These are phyloP conservation scores for Leishmania guyanensis DNA, from an alignment of 208 protist species.

Conservation along the genomic window DNA sequence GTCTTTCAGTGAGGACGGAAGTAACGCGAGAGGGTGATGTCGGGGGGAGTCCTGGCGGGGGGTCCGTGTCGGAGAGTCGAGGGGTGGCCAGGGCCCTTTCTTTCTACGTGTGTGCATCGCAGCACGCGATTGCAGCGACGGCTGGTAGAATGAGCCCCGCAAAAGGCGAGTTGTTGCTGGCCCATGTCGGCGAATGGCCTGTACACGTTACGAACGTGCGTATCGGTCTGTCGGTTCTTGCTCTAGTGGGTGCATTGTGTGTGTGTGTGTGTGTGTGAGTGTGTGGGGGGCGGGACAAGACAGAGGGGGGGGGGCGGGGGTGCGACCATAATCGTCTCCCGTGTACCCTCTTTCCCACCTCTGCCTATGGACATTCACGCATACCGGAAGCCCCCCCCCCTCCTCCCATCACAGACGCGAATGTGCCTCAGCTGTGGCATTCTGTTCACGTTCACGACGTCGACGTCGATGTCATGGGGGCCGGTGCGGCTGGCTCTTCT, in stretches of 20 bases:
- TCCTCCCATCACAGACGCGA: background rate
- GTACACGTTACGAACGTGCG: too few relatives aligned
- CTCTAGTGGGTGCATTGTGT: background rate
- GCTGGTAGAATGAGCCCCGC: too few relatives aligned
- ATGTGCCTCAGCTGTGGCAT: background rate
- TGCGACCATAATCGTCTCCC: too few relatives aligned
- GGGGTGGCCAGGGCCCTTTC: background rate
- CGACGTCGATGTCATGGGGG: background rate
- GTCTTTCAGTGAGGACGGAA: conserved; percentile 34
- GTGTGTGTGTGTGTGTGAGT: background rate
- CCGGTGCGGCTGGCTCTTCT: background rate
- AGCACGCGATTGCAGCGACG: too few relatives aligned
- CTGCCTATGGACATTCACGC: background rate
- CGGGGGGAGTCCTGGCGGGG: too few relatives aligned
- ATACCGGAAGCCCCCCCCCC: background rate
- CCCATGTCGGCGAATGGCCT: too few relatives aligned
- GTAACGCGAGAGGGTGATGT: background rate
- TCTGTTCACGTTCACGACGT: background rate
- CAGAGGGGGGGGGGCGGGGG: too few relatives aligned
- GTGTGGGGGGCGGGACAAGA: too few relatives aligned
- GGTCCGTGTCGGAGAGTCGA: too few relatives aligned
- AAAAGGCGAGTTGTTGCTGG: too few relatives aligned
- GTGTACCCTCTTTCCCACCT: background rate
- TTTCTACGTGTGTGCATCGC: background rate
- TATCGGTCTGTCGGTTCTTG: too few relatives aligned